Base-by-base conservation (phyloP, 371 early-diverging fungal genomes). In the Cokeromyces recurvatus region DNA sequence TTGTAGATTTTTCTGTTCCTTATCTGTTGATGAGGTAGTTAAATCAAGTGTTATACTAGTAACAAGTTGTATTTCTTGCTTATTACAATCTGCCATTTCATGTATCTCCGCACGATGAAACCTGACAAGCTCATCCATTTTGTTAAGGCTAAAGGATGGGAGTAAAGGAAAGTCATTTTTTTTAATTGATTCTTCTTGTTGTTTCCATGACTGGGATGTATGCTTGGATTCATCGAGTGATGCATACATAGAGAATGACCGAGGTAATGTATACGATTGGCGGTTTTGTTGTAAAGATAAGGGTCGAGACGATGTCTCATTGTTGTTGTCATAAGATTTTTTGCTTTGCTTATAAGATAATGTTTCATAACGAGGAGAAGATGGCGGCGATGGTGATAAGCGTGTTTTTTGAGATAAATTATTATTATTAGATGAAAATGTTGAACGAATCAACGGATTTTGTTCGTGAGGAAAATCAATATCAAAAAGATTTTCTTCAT, bases 51-150 rank as follows among this genome's bases (percentile, higher is more conserved):
- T 81, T 44, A 91, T 79, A 27, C 85, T 79, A 32, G 86, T 85
- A 9, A 94, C 68, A 29, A 93, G 69, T 58, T 84, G 84, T 41
- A 86, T 87, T 66, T 96, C 95, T 35, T 75, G 66, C 52, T 89
- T 90, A 19, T 81, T 79, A 35, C 83, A 73, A 48, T 94, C 95
- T 11, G 84, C 82, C 4, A 84, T 80, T 32, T 89, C 81, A 5
- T 88, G 81, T 37, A 95, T 74, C 62, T 92, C 87, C 17, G 81
- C 77, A 3, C 92, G 82, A 50, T 94, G 95, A 43, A 77, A 70
- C 15, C 77, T 82, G 8, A 92, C 77, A 50, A 94, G 81, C 3
- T 82, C 77, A 19, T 91, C 86, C 49, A 89, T 81, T 14, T 48
- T 47, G 14, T 56, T 46, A 16, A 27, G 46, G 5, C 58, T 57